Conservation (phyloP, 257 asterid genomes). For the Asclepias syriaca region DNA sequence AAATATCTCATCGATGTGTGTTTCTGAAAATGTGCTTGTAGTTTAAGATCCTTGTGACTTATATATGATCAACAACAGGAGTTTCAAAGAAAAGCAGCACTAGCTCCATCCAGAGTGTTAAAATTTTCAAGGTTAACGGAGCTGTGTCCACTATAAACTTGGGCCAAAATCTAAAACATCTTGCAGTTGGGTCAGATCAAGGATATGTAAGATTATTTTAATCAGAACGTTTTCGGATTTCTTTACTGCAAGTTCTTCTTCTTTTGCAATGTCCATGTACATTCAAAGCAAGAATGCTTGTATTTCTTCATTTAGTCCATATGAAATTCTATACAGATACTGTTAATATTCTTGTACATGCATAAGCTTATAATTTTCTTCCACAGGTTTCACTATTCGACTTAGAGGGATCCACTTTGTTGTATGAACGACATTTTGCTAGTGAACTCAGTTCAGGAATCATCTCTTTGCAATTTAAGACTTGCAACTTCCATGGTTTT, state of each 20-base stretch:
- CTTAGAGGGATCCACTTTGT: conserved; percentile 48
- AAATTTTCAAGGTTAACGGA: conserved; percentile 72
- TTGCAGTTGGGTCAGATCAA: conserved; percentile 89
- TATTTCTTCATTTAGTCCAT: neutral
- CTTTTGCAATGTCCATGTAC: neutral
- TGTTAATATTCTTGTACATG: neutral
- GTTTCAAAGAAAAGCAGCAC: conserved; percentile 75
- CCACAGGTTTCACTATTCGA: conserved; percentile 65
- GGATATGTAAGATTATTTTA: conserved; percentile 63
- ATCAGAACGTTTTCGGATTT: neutral
- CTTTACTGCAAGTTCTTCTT: neutral
- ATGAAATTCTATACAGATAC: neutral
- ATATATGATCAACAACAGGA: conserved; percentile 36
- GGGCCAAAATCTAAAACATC: conserved; percentile 49
- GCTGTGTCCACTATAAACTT: conserved; percentile 52
- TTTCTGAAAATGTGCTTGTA: neutral
- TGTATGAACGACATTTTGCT: conserved; percentile 65
- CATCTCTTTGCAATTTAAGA: conserved; percentile 62
- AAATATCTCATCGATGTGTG: neutral
- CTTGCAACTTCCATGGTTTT: conserved; percentile 80
- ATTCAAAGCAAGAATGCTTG: neutral
- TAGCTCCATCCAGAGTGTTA: conserved; percentile 51
- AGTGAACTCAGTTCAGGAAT: conserved; percentile 72
- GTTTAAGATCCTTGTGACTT: conserved; percentile 12
- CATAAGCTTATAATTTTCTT: neutral